Conservation (phyloP, 495 filamentous ascomycete genomes). For the Lasiosphaeriaceae sp. region DNA sequence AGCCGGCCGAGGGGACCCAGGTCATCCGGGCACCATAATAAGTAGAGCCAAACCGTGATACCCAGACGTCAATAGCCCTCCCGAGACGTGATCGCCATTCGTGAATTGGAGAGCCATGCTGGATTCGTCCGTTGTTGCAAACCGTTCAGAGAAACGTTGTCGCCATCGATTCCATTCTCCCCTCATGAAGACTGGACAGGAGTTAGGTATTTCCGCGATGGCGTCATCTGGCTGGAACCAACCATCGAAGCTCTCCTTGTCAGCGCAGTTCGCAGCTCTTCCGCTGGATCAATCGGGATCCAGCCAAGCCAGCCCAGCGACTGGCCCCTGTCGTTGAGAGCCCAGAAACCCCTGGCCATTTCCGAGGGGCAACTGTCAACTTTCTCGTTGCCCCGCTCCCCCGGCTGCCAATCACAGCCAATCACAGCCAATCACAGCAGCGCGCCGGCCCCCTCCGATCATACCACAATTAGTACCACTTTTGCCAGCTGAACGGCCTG, state of each 20-base stretch:
- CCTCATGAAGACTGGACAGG: background rate
- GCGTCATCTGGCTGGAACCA: no score
- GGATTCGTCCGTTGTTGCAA: background rate
- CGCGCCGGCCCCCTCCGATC: conserved; percentile 15
- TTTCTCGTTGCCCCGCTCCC: background rate
- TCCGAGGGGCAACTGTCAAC: background rate
- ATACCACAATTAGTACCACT: background rate
- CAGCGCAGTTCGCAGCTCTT: no score
- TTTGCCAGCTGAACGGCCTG: background rate
- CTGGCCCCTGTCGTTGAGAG: background rate
- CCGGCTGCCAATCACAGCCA: background rate
- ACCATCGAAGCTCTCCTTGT: no score
- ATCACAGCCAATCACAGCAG: background rate
- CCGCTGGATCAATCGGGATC: no score
- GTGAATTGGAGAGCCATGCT: background rate
- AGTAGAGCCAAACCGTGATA: conserved; percentile 15
- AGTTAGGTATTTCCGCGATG: no score
- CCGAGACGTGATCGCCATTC: background rate
- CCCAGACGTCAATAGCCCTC: background rate
- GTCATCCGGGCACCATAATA: conserved; percentile 35
- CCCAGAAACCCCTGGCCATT: background rate
- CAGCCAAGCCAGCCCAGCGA: no score
- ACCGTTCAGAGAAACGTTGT: no score
- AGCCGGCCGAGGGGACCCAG: conserved; percentile 80
- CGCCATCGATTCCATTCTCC: no score